phyloP scores from a whole-genome alignment of 129 eudicot species.

The Tanacetum coccineum region DNA sequence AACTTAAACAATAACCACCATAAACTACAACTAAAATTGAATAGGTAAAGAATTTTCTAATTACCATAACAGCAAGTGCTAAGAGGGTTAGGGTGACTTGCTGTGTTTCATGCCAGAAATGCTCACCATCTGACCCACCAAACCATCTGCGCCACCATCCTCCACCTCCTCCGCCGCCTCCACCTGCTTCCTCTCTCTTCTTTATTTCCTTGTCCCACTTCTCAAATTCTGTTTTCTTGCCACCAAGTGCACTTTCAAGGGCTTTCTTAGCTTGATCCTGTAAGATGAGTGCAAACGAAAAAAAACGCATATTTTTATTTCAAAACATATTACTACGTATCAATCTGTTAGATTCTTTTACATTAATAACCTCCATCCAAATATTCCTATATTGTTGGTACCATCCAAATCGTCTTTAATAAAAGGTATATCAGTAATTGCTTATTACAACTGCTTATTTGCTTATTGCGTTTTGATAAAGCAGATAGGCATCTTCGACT shows the following conservation, averaged over 20 bases:
- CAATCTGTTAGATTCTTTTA: not conserved
- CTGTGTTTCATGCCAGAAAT: conserved; percentile 89
- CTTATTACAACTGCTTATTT: too few relatives aligned
- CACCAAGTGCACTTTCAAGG: conserved; percentile 87
- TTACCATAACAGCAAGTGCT: conserved; percentile 55
- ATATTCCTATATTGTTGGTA: not conserved
- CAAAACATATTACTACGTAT: not conserved
- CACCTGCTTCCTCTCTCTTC: conserved; percentile 72
- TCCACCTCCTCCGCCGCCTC: conserved; percentile 67
- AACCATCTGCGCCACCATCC: conserved; percentile 90
- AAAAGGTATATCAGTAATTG: too few relatives aligned
- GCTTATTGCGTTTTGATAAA: too few relatives aligned
- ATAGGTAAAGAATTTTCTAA: conserved; percentile 15
- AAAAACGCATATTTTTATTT: not conserved
- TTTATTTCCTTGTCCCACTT: conserved; percentile 89
- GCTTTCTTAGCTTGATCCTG: conserved; percentile 88
- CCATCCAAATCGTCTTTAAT: not conserved
- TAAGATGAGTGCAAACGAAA: conserved; percentile 12
- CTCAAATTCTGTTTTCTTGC: conserved; percentile 70
- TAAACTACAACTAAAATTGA: not conserved
- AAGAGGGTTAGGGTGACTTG: conserved; percentile 62
- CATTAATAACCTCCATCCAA: not conserved
- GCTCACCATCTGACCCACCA: conserved; percentile 69
- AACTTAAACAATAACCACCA: not conserved
- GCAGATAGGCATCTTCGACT: too few relatives aligned